These are phyloP conservation scores for Diversispora epigaea DNA, from an alignment of 192 early-diverging fungal genomes.

Conservation along the genomic window DNA sequence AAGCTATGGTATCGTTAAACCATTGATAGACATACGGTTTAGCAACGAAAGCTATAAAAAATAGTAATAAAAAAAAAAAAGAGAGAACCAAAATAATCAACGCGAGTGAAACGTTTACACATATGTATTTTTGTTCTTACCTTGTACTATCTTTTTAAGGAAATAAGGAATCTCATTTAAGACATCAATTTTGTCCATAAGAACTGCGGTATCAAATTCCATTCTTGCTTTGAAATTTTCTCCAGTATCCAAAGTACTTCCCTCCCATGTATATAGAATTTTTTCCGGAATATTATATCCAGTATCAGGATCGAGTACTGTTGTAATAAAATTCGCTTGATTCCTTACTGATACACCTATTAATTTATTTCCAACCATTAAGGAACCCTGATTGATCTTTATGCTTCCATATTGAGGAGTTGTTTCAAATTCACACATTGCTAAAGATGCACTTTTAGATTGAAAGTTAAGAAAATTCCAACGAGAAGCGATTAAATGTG, in stretches of 20 bases:
- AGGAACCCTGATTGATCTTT: constrained; percentile 69
- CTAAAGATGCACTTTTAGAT: constrained; percentile 56
- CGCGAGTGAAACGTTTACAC: neutral
- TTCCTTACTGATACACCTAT: constrained; percentile 79
- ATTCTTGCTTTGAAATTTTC: constrained; percentile 65
- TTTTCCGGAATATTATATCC: constrained; percentile 81
- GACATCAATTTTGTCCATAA: constrained; percentile 86
- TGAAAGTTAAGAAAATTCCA: constrained; percentile 89
- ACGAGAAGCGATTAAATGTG: constrained; percentile 76
- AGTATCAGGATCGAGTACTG: constrained; percentile 70
- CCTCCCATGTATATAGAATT: constrained; percentile 73
- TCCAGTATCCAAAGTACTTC: constrained; percentile 70
- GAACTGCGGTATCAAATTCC: constrained; percentile 57
- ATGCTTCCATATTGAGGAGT: constrained; percentile 67
- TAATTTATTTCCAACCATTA: constrained; percentile 67
- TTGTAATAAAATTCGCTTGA: constrained; percentile 60
- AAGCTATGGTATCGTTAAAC: constrained; percentile 72
- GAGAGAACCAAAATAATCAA: neutral
- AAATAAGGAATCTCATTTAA: constrained; percentile 89
- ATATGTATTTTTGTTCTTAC: neutral
- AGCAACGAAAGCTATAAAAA: constrained; percentile 70
- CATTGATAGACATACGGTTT: constrained; percentile 95
- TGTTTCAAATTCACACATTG: constrained; percentile 78
- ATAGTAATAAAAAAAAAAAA: neutral
- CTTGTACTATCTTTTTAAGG: constrained; percentile 83